phyloP scores from a whole-genome alignment of 1,284 basidiomycete species.

The Farysia itapuensis region DNA sequence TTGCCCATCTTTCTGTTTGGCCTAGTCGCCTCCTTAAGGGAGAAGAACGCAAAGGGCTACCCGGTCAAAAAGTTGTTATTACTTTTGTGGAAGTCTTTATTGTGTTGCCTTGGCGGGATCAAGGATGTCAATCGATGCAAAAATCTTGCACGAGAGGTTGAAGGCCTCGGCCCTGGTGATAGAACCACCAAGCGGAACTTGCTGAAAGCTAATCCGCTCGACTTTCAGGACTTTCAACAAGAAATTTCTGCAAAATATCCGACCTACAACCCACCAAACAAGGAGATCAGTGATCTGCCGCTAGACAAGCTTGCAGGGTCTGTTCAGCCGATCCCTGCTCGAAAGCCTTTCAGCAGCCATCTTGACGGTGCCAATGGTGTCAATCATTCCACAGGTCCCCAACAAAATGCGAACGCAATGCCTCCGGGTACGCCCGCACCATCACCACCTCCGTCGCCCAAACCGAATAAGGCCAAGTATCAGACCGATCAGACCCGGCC shows the following conservation, averaged over 20 bases:
- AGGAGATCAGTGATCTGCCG: conserved; percentile 56
- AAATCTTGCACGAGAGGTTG: conserved; percentile 78
- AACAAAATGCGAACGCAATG: conserved; percentile 25
- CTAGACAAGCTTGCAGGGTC: conserved; percentile 56
- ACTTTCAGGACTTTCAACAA: conserved; percentile 52
- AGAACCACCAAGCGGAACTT: conserved; percentile 24
- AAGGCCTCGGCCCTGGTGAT: conserved; percentile 60
- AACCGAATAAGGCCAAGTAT: conserved; percentile 97
- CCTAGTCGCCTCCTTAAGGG: conserved; percentile 82
- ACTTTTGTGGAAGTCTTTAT: conserved; percentile 92
- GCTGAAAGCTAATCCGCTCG: conserved; percentile 50
- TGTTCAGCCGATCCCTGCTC: conserved; percentile 44
- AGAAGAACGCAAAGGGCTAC: conserved; percentile 84
- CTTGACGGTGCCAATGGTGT: conserved; percentile 73
- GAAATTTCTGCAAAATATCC: conserved; percentile 57
- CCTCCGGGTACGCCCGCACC: conserved; percentile 70
- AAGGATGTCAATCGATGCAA: conserved; percentile 82
- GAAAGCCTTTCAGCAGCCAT: conserved; percentile 61
- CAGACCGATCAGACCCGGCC: conserved; percentile 94
- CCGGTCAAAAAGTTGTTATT: conserved; percentile 71
- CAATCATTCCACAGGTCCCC: conserved; percentile 81
- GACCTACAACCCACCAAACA: conserved; percentile 62
- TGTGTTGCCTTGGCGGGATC: conserved; percentile 89
- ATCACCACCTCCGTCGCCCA: conserved; percentile 78
- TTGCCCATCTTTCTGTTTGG: conserved; percentile 89